Base-by-base conservation (phyloP, 352 stramenopile genomes). In the Plasmopara muralis region DNA sequence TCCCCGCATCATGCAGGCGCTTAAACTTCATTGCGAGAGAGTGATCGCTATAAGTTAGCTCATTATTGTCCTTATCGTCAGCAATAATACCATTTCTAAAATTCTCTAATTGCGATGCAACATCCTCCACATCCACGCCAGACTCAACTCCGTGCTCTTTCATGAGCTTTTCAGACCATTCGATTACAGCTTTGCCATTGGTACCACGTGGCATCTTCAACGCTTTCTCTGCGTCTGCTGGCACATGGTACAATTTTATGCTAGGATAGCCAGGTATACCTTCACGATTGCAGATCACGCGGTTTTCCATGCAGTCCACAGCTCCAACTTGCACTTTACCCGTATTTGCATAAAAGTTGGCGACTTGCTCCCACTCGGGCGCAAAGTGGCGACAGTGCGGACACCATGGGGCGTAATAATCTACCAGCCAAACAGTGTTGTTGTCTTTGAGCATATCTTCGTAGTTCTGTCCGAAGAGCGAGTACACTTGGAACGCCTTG, bases 381-480 rank as follows among this genome's bases (percentile, higher is more conserved):
- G 83, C 83, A 38, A 94, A 89, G 29, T 85, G 48, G 50, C 74
- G 73, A 55, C 82, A 94, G 56, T 94, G 83, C 20, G 77, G 77
- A 53, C 83, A 94, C 83, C 81, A 92, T 7, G 83, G 79, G 35
- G 83, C 72, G 62, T 94, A 94, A 54, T 89, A 94, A 55, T 94
- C 81, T 28, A 94, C 68, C 38, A 91, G 44, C 81, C 81, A 92
- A 20, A 89, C 74, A 2, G 66, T 68, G 55, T 77, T 46, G 6
- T 72, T 74, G 40, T 62, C 60, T 48, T 79, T 74, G 57, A 74
- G 50, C 58, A 83, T 74, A 9, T 53, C 52, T n/a, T 64, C 58
- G 50, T 77, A 87, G 44, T 43, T 71, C 42, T 60, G 48, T 8
- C 54, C 25, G 29, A 57, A 66, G 6, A 88, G 63, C 37, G 56